Conservation (phyloP, 2,329 filamentous ascomycete genomes). For the Amylocarpus encephaloides region DNA sequence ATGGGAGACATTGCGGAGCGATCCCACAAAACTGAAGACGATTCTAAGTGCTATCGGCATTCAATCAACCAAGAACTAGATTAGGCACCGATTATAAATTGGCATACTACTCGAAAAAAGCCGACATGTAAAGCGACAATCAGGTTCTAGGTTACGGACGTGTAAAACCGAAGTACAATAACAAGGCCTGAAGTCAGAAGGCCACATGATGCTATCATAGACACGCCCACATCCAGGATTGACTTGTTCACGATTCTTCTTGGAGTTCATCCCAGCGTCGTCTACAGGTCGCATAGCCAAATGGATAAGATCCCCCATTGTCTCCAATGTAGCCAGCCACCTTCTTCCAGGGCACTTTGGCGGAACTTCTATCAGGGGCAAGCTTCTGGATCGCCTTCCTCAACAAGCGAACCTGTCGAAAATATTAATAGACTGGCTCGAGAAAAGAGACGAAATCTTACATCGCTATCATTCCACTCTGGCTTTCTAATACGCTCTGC, state of each 20-base stretch:
- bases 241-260: neutral
- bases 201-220: no score
- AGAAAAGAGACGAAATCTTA: conserved; percentile 38
- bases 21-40: conserved; percentile 36
- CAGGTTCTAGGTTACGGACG: neutral
- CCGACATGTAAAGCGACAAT: neutral
- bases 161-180: neutral
- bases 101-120: neutral
- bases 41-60: conserved; percentile 33
- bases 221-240: neutral
- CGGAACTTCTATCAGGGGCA: conserved; percentile 10
- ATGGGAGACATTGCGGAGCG: conserved; percentile 45
- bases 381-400: conserved; percentile 38
- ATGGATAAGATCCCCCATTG: conserved; percentile 50
- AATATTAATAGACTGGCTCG: neutral
- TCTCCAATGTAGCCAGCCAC: conserved; percentile 47
- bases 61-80: conserved; percentile 5
- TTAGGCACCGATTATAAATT: conserved; percentile 5
- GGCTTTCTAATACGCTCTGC: conserved; percentile 59
- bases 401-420: conserved; percentile 39
- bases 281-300: conserved; percentile 52
- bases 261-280: conserved; percentile 48
- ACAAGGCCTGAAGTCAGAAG: no score
- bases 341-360: conserved; percentile 49
- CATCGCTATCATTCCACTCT: conserved; percentile 56